Evolutionary conservation across 192 early-diverging fungal species (phyloP).

Genomic region (Coemansia sp.): DNA sequence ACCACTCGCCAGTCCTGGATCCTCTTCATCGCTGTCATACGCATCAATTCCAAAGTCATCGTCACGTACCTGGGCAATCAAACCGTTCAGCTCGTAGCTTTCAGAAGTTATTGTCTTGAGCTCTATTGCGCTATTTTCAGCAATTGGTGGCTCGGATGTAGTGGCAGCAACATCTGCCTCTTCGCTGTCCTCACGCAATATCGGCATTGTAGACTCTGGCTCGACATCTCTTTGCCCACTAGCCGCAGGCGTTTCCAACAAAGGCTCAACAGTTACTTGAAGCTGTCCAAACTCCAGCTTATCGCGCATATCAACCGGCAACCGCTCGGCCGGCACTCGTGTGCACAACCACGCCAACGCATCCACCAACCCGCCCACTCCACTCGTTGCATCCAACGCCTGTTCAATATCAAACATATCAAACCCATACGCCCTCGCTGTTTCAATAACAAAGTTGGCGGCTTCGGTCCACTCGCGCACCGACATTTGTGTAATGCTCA

Average conservation of each 20-base stretch:
- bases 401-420: not conserved
- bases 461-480: not conserved
- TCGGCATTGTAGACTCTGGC: no score
- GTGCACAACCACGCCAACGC: constrained; percentile 32
- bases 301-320: constrained; percentile 42
- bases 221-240: no score
- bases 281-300: constrained; percentile 23
- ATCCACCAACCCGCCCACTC: not conserved
- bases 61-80: not conserved
- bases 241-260: not conserved
- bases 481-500: not conserved
- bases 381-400: not conserved
- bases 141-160: no score
- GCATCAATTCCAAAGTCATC: not conserved
- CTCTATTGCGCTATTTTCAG: not conserved
- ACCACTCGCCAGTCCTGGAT: not conserved
- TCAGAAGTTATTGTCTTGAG: not conserved
- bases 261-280: not conserved
- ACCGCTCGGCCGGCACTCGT: constrained; percentile 22
- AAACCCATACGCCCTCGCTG: not conserved
- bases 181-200: no score
- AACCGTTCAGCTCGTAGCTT: not conserved
- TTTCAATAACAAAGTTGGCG: not conserved
- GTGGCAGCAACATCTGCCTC: no score
- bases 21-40: not conserved